Conservation (phyloP, 805 yeast species). For the Suhomyces emberorum region DNA sequence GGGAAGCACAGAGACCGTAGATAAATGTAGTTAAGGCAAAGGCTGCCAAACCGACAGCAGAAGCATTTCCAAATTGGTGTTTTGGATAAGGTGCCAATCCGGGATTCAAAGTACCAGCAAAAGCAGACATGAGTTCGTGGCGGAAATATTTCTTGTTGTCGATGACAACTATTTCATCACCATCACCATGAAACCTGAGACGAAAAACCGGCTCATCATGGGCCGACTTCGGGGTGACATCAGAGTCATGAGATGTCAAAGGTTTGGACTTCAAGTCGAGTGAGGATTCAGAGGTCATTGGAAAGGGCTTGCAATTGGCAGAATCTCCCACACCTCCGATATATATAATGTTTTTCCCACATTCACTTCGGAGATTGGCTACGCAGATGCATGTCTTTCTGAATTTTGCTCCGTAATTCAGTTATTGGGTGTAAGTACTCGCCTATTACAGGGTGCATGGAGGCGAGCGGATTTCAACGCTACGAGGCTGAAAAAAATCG, state of each 20-base stretch:
- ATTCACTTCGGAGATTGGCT: too few relatives aligned
- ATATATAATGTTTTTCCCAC: too few relatives aligned
- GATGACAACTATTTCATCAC: slow-evolving; percentile 39
- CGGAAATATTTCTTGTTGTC: slow-evolving; percentile 44
- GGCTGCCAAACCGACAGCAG: slow-evolving; percentile 52
- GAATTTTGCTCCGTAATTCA: too few relatives aligned
- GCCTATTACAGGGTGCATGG: too few relatives aligned
- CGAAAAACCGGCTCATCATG: neutral
- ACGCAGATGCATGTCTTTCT: too few relatives aligned
- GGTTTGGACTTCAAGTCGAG: neutral
- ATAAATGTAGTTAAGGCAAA: slow-evolving; percentile 47
- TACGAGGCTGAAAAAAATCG: too few relatives aligned
- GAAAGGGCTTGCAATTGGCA: too few relatives aligned
- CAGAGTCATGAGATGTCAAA: neutral
- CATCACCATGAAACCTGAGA: slow-evolving; percentile 26
- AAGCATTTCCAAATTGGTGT: slow-evolving; percentile 49
- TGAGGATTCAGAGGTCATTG: neutral
- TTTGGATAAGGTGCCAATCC: slow-evolving; percentile 45
- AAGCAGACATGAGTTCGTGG: slow-evolving; percentile 58
- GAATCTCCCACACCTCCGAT: too few relatives aligned
- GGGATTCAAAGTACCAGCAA: slow-evolving; percentile 55
- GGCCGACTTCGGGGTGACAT: too few relatives aligned
- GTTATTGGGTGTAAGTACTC: too few relatives aligned
- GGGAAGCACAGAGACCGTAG: slow-evolving; percentile 42
- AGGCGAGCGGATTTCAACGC: too few relatives aligned